Base-by-base conservation (phyloP, 371 early-diverging fungal genomes). In the Thermomucor indicae-seudaticae region DNA sequence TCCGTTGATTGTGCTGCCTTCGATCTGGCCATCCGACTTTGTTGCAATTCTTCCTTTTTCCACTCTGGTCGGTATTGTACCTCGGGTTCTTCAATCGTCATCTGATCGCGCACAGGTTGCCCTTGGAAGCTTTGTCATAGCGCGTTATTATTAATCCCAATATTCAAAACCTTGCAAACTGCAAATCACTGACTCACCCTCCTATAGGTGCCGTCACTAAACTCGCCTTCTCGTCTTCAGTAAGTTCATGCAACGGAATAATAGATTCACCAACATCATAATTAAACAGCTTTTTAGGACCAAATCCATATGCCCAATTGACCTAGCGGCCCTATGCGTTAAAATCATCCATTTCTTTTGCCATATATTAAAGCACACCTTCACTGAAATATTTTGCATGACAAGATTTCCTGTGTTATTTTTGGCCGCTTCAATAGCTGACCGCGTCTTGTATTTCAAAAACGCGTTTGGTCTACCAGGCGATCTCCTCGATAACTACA, bases 221-320 rank as follows among this genome's bases (percentile, higher is more conserved):
- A 22, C 60, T 64, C 11, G 55, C 55, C 43, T 70, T 65, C 19
- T 76, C 76, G 34, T 67, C 65, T 14, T 53, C 49, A 23, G 60
- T 51, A 14, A 72, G 34, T 34, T 67, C 64, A 37, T 46, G 28
- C 35, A 76, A 47, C 7, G 76, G 68, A 31, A 76, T 72, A 41
- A 72, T 67, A 17, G 76, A 72, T 37, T 67, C 70, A 3, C 76
- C 76, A 22, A 51, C 44, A 34, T 69, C 65, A 55, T 69, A 72
- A 40, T 68, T 60, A 43, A 76, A 76, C 14, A 67, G 58, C 40
- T 61, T 65, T 32, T 70, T 70, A 28, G 76, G 76, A 7, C 76
- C 76, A 53, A 76, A 76, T 1, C 76, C 72, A 64, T 64, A 76
- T 19, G 68, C 76, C 72, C 70, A 76, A 34, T 72, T 70, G 34